Evolutionary conservation across 2,329 filamentous ascomycete genomes (phyloP), one percentile per base, ranked within the genome.

Genomic region (Ophiostoma montium): DNA sequence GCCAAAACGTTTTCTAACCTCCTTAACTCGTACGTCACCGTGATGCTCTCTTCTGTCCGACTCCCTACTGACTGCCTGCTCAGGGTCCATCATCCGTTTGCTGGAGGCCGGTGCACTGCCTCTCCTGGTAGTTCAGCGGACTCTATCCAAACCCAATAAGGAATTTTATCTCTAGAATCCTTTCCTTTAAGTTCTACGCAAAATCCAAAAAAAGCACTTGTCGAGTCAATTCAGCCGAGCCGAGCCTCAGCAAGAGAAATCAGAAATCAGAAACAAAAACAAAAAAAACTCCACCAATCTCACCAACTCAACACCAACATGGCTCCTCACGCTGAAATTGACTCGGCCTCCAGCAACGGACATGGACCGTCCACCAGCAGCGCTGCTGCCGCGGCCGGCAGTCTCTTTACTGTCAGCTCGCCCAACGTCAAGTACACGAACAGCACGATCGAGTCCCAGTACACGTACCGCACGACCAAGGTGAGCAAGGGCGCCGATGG

Each of bases 1-100:
- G 83, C 77, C 86, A 95, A 86, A 72, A 95, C 87, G 89, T 95
- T 95, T 83, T 90, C 88, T 76, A 95, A 94, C 73, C 84, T 94
- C 62, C 83, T 95, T 60, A 92, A 92, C 79, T 95, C 88, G 89
- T 95, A 78, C 67, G 87, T 64, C 16, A 5, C 41, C 16, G 11
- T n/a, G 16, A 13, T 18, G 16, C 35, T 13, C 21, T 16, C 32
- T n/a, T 33, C 16, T 18, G 13, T 8, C 11, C 6, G 7, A 2
- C 3, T 6, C 8, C 18, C 4, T 11, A 15, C 18, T 32, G 50
- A 35, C 50, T 49, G 42, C 50, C 15, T 47, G 19, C 15, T 2
- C 66, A 95, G 89, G 67, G 78, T 82, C 70, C 88, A 95, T 73
- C 84, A 95, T 80, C 86, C 88, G 76, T 94, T 88, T 82, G 89